Percentiles rank a stretch among this genome's conserved stretches.
These are phyloP conservation scores for Cryptococcus hybrid DNA, from an alignment of 1,284 basidiomycete genomes.

Conservation along the genomic window DNA sequence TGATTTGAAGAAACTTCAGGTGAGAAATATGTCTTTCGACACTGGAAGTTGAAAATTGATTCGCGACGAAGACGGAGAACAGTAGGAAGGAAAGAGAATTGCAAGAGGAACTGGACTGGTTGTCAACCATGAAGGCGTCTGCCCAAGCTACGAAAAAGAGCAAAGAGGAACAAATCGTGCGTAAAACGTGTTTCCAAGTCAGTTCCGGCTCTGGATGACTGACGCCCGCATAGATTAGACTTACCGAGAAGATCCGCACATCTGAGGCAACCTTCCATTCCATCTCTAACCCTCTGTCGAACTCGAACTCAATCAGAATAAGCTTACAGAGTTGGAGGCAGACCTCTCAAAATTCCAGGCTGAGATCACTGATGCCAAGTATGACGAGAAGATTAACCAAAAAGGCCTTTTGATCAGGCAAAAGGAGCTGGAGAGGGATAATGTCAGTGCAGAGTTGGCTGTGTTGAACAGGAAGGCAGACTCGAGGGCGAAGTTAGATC, in stretches of 20 bases:
- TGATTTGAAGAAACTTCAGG: slow-evolving; percentile 38
- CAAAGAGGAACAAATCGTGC: slow-evolving; percentile 63
- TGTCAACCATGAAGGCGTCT: slow-evolving; percentile 30
- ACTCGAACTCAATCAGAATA: slow-evolving; percentile 59
- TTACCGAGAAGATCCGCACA: slow-evolving; percentile 42
- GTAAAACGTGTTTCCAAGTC: slow-evolving; percentile 16
- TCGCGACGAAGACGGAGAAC: slow-evolving; percentile 25
- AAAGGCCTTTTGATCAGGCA: slow-evolving; percentile 58
- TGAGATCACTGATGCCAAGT: slow-evolving; percentile 62
- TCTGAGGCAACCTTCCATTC: slow-evolving; percentile 61
- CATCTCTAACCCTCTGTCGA: slow-evolving; percentile 58
- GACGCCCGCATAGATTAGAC: slow-evolving; percentile 17
- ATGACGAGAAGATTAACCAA: slow-evolving; percentile 67
- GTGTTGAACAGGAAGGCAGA: slow-evolving; percentile 77
- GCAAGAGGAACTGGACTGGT: slow-evolving; percentile 38
- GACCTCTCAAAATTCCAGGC: slow-evolving; percentile 60
- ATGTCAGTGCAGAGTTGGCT: slow-evolving; percentile 69
- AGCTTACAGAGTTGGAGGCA: slow-evolving; percentile 66
- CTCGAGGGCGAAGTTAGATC: slow-evolving; percentile 71
- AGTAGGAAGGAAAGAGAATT: slow-evolving; percentile 38
- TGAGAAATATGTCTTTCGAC: slow-evolving; percentile 5
- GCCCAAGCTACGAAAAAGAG: slow-evolving; percentile 38
- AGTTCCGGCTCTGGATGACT: background rate
- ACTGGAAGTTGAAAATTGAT: background rate
- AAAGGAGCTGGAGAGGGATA: slow-evolving; percentile 71